Base-by-base conservation (phyloP, 495 filamentous ascomycete species). In the Aspergillus cristatus region DNA sequence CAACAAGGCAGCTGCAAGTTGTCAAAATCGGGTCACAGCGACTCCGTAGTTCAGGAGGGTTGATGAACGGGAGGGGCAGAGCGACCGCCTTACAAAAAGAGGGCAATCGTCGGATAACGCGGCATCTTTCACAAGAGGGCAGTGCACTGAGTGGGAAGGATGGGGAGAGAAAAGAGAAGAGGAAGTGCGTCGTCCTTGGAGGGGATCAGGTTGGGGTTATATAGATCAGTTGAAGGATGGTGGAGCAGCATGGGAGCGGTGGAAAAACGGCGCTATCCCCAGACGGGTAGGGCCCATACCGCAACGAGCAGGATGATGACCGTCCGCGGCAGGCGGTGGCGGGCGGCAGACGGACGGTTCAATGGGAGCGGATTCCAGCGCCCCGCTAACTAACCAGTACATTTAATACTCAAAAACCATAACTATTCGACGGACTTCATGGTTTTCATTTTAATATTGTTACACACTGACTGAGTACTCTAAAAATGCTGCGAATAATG, bases 381-480 rank as follows among this genome's bases (percentile, higher is more conserved):
- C 41, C 42, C 42, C 42, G 42, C 42, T 44, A 39, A 35, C 39
- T n/a, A n/a, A n/a, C n/a, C n/a, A n/a, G n/a, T n/a, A n/a, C n/a
- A n/a, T n/a, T n/a, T n/a, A n/a, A n/a, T n/a, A n/a, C n/a, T n/a
- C n/a, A n/a, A n/a, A n/a, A n/a, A n/a, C n/a, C n/a, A n/a, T n/a
- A n/a, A n/a, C n/a, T n/a, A n/a, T n/a, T n/a, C n/a, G n/a, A n/a
- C n/a, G n/a, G n/a, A n/a, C n/a, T n/a, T n/a, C n/a, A n/a, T n/a
- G n/a, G n/a, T n/a, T n/a, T n/a, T n/a, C n/a, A n/a, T n/a, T n/a
- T n/a, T n/a, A n/a, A n/a, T n/a, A n/a, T n/a, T n/a, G n/a, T n/a
- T n/a, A n/a, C n/a, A n/a, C n/a, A n/a, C n/a, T n/a, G n/a, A n/a
- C n/a, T n/a, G n/a, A n/a, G n/a, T n/a, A n/a, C n/a, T n/a, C n/a